Base-by-base conservation (phyloP, 768 basidiomycete genomes). In the Trametes punicea region DNA sequence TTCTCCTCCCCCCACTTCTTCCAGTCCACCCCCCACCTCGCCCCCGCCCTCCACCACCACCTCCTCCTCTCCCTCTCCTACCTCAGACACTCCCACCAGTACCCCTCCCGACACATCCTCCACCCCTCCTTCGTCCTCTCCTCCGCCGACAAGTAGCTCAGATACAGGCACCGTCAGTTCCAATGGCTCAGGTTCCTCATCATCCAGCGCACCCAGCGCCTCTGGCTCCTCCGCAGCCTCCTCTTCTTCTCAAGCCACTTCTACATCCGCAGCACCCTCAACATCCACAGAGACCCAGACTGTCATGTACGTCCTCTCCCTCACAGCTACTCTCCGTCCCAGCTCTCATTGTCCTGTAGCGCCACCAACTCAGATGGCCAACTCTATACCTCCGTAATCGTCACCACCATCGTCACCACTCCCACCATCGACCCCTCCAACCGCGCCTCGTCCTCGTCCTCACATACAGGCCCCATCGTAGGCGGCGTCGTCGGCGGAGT, bases 401-500 rank as follows among this genome's bases (percentile, higher is more conserved):
- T 48, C 30, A 36, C 51, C 13, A 64, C 60, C 47, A 31, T 64
- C 42, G 48, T 61, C 6, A 30, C 60, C n/a, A 56, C 64, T 8
- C 52, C 64, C 39, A 50, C 38, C 41, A 23, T 50, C 40, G 41
- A 20, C 49, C 21, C 60, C 5, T 31, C 29, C 57, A 55, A 40
- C 50, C 42, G 38, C 23, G 15, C 46, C 23, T 39, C 57, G 7
- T 25, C 52, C 6, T 61, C 62, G 7, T 61, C 55, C 13, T 60
- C 53, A n/a, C 63, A 67, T 53, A 65, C 66, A 13, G 70, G 68
- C 41, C 59, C 69, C 18, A 68, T 71, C 38, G 65, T 70, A 34
- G 69, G 70, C 16, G 68, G 69, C 29, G 63, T 67, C 16, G 65
- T 71, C 13, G 68, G 69, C 34, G 69, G 70, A 41, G 52, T 69